Evolutionary conservation across 78 protist species (phyloP).

Genomic region (Pigoraptor vietnamica): DNA sequence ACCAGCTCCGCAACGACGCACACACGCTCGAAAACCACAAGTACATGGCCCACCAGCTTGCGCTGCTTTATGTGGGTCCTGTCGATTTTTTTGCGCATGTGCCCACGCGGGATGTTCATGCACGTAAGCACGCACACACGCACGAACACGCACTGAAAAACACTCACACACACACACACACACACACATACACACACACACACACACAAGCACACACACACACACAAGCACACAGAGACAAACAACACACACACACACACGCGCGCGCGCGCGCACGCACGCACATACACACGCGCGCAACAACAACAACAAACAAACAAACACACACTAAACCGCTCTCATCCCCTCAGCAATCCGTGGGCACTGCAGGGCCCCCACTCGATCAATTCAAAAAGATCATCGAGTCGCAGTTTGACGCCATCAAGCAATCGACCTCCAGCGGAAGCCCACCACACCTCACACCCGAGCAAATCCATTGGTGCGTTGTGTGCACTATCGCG

Average conservation of each 20-base stretch:
- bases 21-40: background rate
- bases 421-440: background rate
- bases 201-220: background rate
- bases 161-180: background rate
- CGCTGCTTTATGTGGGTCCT: background rate
- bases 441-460: background rate
- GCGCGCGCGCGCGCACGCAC: background rate
- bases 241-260: background rate
- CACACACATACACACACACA: background rate
- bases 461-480: background rate
- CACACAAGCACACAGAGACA: background rate
- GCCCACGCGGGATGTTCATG: background rate
- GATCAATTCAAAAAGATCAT: background rate
- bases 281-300: background rate
- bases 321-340: background rate
- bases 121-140: background rate
- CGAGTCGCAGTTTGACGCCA: background rate
- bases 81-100: background rate
- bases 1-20: background rate
- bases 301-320: background rate
- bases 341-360: background rate
- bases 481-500: too few species aligned
- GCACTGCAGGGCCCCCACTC: background rate
- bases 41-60: background rate
- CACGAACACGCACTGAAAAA: background rate